Evolutionary conservation across 495 filamentous ascomycete species (phyloP), one percentile per base, ranked within the genome.

Genomic region (Wilcoxina mikolae): DNA sequence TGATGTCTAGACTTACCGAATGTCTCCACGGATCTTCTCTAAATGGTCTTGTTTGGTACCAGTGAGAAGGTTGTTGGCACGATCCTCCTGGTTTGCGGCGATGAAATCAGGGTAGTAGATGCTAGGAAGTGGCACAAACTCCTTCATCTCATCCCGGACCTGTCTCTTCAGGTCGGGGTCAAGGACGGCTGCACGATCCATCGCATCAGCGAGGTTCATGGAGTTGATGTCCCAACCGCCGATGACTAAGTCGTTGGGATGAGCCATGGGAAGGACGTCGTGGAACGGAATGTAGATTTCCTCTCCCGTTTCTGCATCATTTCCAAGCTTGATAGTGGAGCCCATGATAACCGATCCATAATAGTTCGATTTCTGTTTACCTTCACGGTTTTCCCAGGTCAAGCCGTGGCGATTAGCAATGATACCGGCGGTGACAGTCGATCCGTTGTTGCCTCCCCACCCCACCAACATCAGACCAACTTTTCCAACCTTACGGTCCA

Each of bases 81-180:
- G 86, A 62, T 89, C 89, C 69, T 88, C 90, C 75, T 98, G 91
- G 74, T 98, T 98, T 70, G 91, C 84, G 56, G 91, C 91, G 66
- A 98, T 98, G 75, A 96, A 98, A 70, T 98, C 91, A 3, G 91
- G 91, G 67, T 98, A 98, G 78, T 96, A 98, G 72, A 95, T 84
- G 71, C 82, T 87, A 25, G 88, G 90, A 59, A 96, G 78, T 15
- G 91, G 91, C 64, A 82, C 81, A 81, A 96, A 84, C 59, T 73
- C 72, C 57, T 79, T 74, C 90, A 96, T 89, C 72, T 95, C 84
- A 77, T 94, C 91, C 71, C 82, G 81, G 60, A 98, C 85, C 57
- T 82, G 77, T 53, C 72, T 69, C 77, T 98, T 98, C 61, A 98
- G 76, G 43, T 83, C 80, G 29, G 91, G 91, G 74, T 98, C 89